Percentiles rank a stretch among this genome's conserved stretches.
phyloP scores from a whole-genome alignment of 2,329 filamentous ascomycete genomes.

The Aspergillus novoparasiticus region DNA sequence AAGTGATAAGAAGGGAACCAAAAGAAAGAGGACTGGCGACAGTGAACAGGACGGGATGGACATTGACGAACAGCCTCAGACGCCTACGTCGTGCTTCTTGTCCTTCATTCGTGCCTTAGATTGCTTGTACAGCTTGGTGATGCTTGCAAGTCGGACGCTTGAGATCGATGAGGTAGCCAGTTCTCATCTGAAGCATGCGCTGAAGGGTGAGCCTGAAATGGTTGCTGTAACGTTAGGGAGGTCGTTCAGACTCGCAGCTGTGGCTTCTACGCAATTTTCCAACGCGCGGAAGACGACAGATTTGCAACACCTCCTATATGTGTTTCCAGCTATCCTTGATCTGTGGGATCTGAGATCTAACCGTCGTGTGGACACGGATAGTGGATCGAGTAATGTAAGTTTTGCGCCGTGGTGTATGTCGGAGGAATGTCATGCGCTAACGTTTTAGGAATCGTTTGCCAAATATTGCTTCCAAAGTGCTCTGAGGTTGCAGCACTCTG shows the following conservation, averaged over 20 bases:
- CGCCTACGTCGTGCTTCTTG: slow-evolving; percentile 34
- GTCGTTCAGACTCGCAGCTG: slow-evolving; percentile 36
- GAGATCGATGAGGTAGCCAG: slow-evolving; percentile 35
- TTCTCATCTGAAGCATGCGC: slow-evolving; percentile 43
- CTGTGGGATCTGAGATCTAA: slow-evolving; percentile 43
- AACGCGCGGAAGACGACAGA: slow-evolving; percentile 33
- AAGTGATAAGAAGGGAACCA: slow-evolving; percentile 34
- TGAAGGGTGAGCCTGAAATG: slow-evolving; percentile 39
- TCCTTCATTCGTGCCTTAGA: slow-evolving; percentile 38
- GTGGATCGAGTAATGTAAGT: slow-evolving; percentile 38
- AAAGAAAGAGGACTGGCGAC: slow-evolving; percentile 40
- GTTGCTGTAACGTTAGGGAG: slow-evolving; percentile 40
- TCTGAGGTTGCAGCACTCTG: slow-evolving; percentile 34
- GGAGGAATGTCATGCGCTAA: slow-evolving; percentile 11
- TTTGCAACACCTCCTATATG: slow-evolving; percentile 37
- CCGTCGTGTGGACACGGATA: slow-evolving; percentile 35
- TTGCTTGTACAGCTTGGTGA: slow-evolving; percentile 37
- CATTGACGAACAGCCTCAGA: slow-evolving; percentile 33
- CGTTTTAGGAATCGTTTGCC: slow-evolving; percentile 31
- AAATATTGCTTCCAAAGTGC: slow-evolving; percentile 38
- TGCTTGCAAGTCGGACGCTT: slow-evolving; percentile 28
- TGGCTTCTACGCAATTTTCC: slow-evolving; percentile 33
- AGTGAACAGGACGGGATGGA: slow-evolving; percentile 32
- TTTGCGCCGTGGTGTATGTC: background rate
- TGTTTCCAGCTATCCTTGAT: slow-evolving; percentile 36